phyloP scores from a whole-genome alignment of 78 protist genomes.

The Dictyostelium purpureum region DNA sequence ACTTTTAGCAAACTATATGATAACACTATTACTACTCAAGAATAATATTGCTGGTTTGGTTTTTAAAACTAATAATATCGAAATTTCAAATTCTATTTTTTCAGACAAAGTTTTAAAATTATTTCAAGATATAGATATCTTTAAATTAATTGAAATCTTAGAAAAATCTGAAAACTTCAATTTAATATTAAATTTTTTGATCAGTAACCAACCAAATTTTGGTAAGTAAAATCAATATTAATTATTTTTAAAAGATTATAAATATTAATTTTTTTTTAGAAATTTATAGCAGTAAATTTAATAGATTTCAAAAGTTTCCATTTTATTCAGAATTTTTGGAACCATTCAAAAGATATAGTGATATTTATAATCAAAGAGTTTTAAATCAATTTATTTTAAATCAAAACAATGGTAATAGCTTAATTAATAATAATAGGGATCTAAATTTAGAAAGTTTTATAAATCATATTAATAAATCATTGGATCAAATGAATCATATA shows the following conservation, averaged over 20 bases:
- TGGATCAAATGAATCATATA: neutral
- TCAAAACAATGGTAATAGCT: neutral
- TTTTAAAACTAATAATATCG: neutral
- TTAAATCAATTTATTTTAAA: neutral
- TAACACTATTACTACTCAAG: neutral
- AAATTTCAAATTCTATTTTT: neutral
- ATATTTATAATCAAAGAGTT: conserved; percentile 43
- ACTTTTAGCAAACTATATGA: neutral
- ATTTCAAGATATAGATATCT: neutral
- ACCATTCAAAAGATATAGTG: conserved; percentile 28
- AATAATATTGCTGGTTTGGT: neutral
- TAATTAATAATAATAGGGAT: neutral
- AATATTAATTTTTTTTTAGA: too few relatives aligned
- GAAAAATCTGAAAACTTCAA: neutral
- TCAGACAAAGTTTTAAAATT: neutral
- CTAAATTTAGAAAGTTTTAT: neutral
- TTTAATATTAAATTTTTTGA: too few relatives aligned
- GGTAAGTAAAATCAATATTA: too few relatives aligned
- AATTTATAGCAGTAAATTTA: too few relatives aligned
- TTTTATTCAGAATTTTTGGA: conserved; percentile 14
- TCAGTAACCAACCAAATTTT: too few relatives aligned
- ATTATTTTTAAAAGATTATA: too few relatives aligned
- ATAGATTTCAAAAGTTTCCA: conserved; percentile 6
- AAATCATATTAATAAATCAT: neutral
- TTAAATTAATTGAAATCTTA: neutral